Base-by-base conservation (phyloP, 208 protist genomes). In the Leishmania guyanensis region DNA sequence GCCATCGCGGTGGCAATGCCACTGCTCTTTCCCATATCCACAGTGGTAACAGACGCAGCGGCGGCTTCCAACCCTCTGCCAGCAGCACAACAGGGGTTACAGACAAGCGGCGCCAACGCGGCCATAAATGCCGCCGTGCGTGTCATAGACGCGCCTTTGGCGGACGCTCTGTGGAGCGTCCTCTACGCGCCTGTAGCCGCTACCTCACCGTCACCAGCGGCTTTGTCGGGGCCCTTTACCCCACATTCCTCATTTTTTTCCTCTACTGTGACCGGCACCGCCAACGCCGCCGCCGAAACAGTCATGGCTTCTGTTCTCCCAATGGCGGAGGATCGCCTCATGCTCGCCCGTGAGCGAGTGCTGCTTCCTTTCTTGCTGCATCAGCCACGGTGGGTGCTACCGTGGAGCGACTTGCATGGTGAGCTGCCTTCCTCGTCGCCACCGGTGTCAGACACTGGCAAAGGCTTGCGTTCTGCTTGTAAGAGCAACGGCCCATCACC, bases 351-450 rank as follows among this genome's bases (percentile, higher is more conserved):
- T 0, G 83, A 93, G 60, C 81, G 86, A 9, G 85, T 91, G 4
- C 77, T 93, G 36, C 64, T 91, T 0, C 90, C 88, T 0, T 90
- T 91, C 43, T 64, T 92, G 46, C 53, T 87, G 10, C 73, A 72
- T 9, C 84, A 85, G 17, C 80, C 85, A 9, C 69, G 82, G 29
- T 22, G 39, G 39, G 56, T 68, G 46, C 46, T 70, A 36, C 60
- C 77, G 3, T 60, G 20, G 12, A 20, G 46, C 56, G 60, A 69
- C 58, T 54, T 36, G 74, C 69, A 20, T 33, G 5, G 46, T 39
- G 39, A 16, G 48, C 22, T 33, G 20, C 26, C n/a, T 60, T 75
- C 50, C 71, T 75, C 71, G 71, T 29, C 5, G 26, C 43, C 71
- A 33, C 16, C n/a, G 51, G 50, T n/a, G 48, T 43, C 71, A 75